Conservation (phyloP, 2,329 filamentous ascomycete genomes). For the Thielaviopsis musarum region DNA sequence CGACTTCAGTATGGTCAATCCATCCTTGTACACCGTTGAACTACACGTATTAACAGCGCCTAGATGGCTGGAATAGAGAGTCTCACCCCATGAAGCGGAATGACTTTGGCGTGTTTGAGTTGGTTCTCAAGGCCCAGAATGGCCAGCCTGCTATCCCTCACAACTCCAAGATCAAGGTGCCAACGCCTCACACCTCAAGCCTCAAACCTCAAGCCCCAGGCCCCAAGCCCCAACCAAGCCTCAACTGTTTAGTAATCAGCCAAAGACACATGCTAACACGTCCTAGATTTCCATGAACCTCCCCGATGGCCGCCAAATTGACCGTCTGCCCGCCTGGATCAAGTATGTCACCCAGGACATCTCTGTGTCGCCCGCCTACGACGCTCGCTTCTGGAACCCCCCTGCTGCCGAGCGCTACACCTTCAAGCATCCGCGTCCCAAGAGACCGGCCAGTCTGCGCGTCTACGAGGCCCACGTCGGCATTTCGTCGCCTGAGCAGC, state of each 20-base stretch:
- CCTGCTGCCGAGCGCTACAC: conserved; percentile 57
- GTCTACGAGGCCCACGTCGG: conserved; percentile 99
- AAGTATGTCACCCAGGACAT: conserved; percentile 93
- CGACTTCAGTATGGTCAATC: conserved; percentile 63
- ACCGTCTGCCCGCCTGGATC: conserved; percentile 91
- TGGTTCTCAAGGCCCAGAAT: conserved; percentile 54
- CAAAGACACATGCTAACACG: background rate
- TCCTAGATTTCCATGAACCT: conserved; percentile 65
- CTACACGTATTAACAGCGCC: conserved; percentile 1
- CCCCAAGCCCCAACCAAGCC: background rate
- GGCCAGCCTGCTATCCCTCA: conserved; percentile 71
- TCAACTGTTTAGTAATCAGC: background rate
- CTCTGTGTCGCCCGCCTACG: conserved; percentile 75
- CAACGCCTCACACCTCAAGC: background rate
- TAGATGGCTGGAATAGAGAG: conserved; percentile 72
- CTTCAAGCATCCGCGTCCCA: conserved; percentile 69
- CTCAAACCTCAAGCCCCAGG: too few species aligned
- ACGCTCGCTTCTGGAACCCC: conserved; percentile 95
- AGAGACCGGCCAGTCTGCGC: conserved; percentile 69
- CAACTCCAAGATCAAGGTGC: conserved; percentile 89
- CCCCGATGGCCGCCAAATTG: conserved; percentile 62
- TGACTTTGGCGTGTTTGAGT: conserved; percentile 71
- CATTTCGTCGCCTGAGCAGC: conserved; percentile 80
- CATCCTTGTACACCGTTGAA: background rate
- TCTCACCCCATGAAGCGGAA: conserved; percentile 80